phyloP scores from a whole-genome alignment of 306 rosid genomes.

The Argentina anserina region DNA sequence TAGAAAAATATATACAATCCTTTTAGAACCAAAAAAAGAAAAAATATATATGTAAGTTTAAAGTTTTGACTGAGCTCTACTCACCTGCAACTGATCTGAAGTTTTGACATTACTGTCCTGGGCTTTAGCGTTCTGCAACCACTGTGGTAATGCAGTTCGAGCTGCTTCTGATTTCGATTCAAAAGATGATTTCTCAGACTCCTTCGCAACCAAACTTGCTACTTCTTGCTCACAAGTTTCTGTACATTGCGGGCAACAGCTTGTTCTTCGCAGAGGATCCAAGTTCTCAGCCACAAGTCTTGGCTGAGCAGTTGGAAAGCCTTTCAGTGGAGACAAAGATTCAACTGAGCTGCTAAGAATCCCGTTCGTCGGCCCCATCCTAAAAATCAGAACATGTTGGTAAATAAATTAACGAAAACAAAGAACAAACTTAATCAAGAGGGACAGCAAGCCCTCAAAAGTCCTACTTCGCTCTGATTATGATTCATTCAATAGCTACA shows the following conservation, averaged over 20 bases:
- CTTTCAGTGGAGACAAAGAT: slow-evolving; percentile 66
- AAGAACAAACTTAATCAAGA: slow-evolving; percentile 19
- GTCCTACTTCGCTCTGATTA: neutral
- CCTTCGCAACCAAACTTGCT: slow-evolving; percentile 45
- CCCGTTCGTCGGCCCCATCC: slow-evolving; percentile 76
- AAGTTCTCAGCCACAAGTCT: slow-evolving; percentile 48
- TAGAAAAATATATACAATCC: slow-evolving; percentile 7
- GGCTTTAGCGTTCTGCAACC: slow-evolving; percentile 81
- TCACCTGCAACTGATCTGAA: slow-evolving; percentile 53
- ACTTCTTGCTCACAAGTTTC: slow-evolving; percentile 56
- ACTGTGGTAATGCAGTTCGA: slow-evolving; percentile 60
- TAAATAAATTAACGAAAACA: slow-evolving; percentile 23
- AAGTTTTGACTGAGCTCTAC: slow-evolving; percentile 16
- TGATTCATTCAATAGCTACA: neutral
- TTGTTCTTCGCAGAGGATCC: slow-evolving; percentile 47
- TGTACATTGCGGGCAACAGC: slow-evolving; percentile 67
- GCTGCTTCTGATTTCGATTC: slow-evolving; percentile 48
- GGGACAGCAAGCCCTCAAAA: neutral
- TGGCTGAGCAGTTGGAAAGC: slow-evolving; percentile 45
- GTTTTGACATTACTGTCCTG: slow-evolving; percentile 38
- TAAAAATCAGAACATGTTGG: slow-evolving; percentile 26
- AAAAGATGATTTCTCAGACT: slow-evolving; percentile 53
- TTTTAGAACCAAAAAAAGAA: neutral
- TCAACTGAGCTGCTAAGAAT: slow-evolving; percentile 72
- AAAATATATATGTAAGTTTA: neutral